Evolutionary conservation across 1,284 basidiomycete species (phyloP).

Genomic region (Ustilago curta): DNA sequence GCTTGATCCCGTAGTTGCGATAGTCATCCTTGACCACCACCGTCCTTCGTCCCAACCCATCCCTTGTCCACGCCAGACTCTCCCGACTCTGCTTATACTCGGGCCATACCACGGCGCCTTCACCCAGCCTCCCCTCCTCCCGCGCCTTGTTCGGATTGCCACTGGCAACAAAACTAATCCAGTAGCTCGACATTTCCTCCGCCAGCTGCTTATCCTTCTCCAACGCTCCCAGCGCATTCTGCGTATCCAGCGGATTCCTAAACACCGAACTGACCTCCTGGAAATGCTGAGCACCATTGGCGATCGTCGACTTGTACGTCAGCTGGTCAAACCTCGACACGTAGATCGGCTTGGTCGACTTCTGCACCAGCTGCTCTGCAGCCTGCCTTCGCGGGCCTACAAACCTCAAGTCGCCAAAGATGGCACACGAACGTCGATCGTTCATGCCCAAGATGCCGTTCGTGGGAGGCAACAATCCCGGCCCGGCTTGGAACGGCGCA

Average conservation of each 20-base stretch:
- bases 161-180: constrained; percentile 55
- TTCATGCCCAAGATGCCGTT: constrained; percentile 18
- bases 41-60: constrained; percentile 19
- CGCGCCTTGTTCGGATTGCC: constrained; percentile 50
- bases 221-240: constrained; percentile 51
- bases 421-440: constrained; percentile 31
- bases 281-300: constrained; percentile 40
- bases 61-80: constrained; percentile 16
- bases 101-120: constrained; percentile 40
- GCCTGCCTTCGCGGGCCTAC: constrained; percentile 27
- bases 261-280: constrained; percentile 58
- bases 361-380: constrained; percentile 2
- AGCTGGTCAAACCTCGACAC: constrained; percentile 55
- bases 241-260: constrained; percentile 46
- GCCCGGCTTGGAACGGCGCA: constrained; percentile 35
- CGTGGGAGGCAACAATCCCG: constrained; percentile 18
- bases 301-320: constrained; percentile 41
- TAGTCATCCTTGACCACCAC: constrained; percentile 16
- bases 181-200: constrained; percentile 53
- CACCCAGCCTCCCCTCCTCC: constrained; percentile 6
- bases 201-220: constrained; percentile 46
- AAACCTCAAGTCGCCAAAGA: constrained; percentile 37
- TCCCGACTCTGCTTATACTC: constrained; percentile 21
- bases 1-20: constrained; percentile 22
- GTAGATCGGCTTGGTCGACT: constrained; percentile 34